Conservation (phyloP, 805 yeast genomes). For the Lipomyces yamadae region DNA sequence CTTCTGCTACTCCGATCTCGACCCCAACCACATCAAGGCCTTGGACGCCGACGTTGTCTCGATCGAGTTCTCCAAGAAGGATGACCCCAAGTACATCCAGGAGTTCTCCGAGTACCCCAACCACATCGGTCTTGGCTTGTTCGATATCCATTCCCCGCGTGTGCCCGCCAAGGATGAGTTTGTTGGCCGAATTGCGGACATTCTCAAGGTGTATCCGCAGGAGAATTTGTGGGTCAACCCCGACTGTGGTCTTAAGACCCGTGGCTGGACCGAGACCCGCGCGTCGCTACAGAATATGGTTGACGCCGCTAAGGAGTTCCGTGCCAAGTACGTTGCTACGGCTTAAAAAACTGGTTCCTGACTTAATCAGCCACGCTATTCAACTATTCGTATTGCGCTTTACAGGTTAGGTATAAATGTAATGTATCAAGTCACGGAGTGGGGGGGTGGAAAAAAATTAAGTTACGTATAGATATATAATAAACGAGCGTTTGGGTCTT, state of each 20-base stretch:
- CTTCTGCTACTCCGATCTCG: slow-evolving; percentile 99
- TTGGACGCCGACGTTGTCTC: slow-evolving; percentile 99
- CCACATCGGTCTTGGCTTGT: slow-evolving; percentile 99
- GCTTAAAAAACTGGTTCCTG: not conserved
- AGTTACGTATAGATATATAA: not conserved
- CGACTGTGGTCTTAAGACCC: slow-evolving; percentile 99
- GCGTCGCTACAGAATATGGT: slow-evolving; percentile 98
- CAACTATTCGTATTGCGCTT: too few species aligned
- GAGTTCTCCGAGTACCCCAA: slow-evolving; percentile 98
- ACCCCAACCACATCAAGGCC: slow-evolving; percentile 99
- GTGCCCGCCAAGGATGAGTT: slow-evolving; percentile 98
- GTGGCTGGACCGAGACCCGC: slow-evolving; percentile 98
- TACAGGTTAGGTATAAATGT: not conserved
- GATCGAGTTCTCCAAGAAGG: slow-evolving; percentile 99
- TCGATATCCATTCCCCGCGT: slow-evolving; percentile 99
- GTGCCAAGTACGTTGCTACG: slow-evolving; percentile 54
- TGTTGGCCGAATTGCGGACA: slow-evolving; percentile 88
- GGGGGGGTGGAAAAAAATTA: not conserved
- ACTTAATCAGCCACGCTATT: not conserved
- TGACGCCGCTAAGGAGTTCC: slow-evolving; percentile 96
- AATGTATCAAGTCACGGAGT: not conserved
- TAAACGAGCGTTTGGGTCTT: not conserved
- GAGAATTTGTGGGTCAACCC: slow-evolving; percentile 99
- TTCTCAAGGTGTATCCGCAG: slow-evolving; percentile 96
- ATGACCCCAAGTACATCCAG: slow-evolving; percentile 96